Evolutionary conservation across 495 filamentous ascomycete species (phyloP).

Genomic region (Podospora bellae-mahoneyi): DNA sequence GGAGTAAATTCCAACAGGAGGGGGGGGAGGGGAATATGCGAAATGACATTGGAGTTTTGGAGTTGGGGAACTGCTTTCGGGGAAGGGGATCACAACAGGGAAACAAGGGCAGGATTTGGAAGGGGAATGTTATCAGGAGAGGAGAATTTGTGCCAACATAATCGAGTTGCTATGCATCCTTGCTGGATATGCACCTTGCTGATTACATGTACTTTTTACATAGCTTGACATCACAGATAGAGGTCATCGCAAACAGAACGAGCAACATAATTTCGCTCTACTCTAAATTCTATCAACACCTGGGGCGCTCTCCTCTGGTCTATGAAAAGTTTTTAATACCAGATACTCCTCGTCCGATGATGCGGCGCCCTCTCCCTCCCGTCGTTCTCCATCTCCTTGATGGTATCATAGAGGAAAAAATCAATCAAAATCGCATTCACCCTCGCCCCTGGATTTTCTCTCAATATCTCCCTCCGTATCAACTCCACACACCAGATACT

Average conservation of each 20-base stretch:
- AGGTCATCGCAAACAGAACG: not conserved
- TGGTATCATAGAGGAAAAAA: conserved; percentile 92
- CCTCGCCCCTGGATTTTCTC: conserved; percentile 61
- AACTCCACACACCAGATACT: conserved; percentile 94
- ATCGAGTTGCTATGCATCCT: not conserved
- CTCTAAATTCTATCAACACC: not conserved
- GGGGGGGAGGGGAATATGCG: not conserved
- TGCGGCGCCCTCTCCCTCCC: conserved; percentile 70
- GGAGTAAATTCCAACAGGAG: not conserved
- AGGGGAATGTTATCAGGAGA: not conserved
- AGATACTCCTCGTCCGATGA: conserved; percentile 90
- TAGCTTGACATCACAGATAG: not conserved
- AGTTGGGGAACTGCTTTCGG: not conserved
- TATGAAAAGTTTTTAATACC: conserved; percentile 60
- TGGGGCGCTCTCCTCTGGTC: not conserved
- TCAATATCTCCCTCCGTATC: conserved; percentile 76
- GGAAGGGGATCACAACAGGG: not conserved
- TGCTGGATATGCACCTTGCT: not conserved
- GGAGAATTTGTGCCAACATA: not conserved
- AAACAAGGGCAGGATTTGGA: not conserved
- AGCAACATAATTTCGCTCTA: not conserved
- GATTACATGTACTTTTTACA: not conserved
- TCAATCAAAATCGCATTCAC: conserved; percentile 93
- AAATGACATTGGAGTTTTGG: not conserved
- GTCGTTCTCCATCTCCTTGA: conserved; percentile 72